A percentile compares a stretch with the other conserved stretches of the same genome.
phyloP scores from a whole-genome alignment of 164 flowering plant species.

The Berberis vulgaris region DNA sequence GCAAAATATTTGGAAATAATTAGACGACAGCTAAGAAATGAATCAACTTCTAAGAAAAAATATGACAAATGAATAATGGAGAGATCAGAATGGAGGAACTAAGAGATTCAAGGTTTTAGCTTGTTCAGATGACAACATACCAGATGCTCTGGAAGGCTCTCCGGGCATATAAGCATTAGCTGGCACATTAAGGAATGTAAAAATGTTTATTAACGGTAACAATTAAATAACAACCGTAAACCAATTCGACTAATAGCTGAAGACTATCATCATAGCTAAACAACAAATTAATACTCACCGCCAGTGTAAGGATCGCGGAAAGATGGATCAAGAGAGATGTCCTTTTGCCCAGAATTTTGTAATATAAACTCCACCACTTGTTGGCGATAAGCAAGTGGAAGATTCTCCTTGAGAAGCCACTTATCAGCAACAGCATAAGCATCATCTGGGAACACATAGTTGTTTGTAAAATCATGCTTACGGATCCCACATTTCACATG shows the following conservation, averaged over 20 bases:
- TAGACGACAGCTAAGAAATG: neutral
- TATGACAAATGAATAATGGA: neutral
- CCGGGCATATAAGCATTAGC: conserved; percentile 97
- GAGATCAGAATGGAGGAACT: neutral
- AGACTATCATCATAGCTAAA: no score
- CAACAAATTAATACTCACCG: conserved; percentile 33
- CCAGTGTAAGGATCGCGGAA: conserved; percentile 96
- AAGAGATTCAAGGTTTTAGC: neutral
- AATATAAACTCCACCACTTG: conserved; percentile 93
- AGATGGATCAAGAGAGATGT: conserved; percentile 53
- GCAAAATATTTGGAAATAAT: no score
- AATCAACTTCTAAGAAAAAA: neutral
- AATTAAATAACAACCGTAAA: no score
- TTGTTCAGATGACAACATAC: conserved; percentile 22
- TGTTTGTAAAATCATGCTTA: conserved; percentile 10
- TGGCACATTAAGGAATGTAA: conserved; percentile 22
- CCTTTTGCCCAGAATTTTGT: conserved; percentile 75
- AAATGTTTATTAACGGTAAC: no score
- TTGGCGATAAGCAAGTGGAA: conserved; percentile 83
- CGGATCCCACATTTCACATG: neutral
- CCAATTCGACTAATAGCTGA: no score
- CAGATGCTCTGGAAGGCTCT: conserved; percentile 40
- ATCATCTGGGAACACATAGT: conserved; percentile 46
- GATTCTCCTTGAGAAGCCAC: conserved; percentile 94
- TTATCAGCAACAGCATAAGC: conserved; percentile 85